Percentiles rank a stretch among this genome's conserved stretches.
Conservation (phyloP, 148 eudicot genomes). For the Rhododendron henanense region DNA sequence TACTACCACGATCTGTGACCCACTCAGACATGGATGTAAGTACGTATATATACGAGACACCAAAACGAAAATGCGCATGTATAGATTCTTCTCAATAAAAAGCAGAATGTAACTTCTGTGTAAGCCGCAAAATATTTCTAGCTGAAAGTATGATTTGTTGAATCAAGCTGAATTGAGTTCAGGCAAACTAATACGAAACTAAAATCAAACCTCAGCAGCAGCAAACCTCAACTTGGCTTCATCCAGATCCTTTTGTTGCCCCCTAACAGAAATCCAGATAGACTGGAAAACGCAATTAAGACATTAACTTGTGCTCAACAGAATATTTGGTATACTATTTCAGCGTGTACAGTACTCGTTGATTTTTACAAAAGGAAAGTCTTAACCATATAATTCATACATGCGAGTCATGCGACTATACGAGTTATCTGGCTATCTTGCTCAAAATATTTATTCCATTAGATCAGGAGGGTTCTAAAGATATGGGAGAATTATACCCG, state of each 20-base stretch:
- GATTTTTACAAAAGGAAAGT: neutral
- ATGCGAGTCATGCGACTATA: no score
- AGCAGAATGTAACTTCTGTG: neutral
- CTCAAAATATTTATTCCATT: neutral
- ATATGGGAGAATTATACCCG: neutral
- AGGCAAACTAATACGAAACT: neutral
- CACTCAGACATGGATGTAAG: neutral
- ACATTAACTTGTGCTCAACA: neutral
- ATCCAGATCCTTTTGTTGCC: constrained; percentile 83
- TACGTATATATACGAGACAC: neutral
- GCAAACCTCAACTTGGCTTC: constrained; percentile 98
- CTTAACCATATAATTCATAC: neutral
- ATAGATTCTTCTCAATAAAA: neutral
- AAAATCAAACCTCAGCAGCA: constrained; percentile 83
- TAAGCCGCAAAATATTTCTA: neutral
- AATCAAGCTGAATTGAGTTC: neutral
- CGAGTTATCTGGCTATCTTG: neutral
- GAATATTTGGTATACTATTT: neutral
- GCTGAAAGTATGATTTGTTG: neutral
- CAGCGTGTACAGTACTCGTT: neutral
- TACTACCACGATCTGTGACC: neutral
- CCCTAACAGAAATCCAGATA: constrained; percentile 76
- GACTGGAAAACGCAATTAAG: constrained; percentile 52
- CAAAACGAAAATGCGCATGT: neutral
- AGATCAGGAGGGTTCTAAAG: neutral